Conservation (phyloP, 768 basidiomycete genomes). For the Russula virescens region DNA sequence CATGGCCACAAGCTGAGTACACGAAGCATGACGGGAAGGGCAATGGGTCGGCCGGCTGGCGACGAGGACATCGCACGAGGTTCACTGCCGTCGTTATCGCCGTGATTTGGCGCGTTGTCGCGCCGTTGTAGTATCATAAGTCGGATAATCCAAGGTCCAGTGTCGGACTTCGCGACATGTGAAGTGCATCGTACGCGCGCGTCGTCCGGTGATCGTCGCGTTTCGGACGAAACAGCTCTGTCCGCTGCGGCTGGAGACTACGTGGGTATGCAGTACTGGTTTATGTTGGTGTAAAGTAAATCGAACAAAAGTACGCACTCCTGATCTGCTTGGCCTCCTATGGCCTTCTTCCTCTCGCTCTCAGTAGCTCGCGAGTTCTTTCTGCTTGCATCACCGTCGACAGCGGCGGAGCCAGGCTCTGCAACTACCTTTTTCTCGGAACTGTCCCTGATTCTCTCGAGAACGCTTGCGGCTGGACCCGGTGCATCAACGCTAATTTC, state of each 20-base stretch:
- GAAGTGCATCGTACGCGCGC: slow-evolving; percentile 66
- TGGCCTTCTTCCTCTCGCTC: slow-evolving; percentile 29
- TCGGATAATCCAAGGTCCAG: slow-evolving; percentile 75
- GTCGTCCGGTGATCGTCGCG: slow-evolving; percentile 52
- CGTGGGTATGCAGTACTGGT: no score
- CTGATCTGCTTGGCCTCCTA: slow-evolving; percentile 27
- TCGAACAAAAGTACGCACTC: slow-evolving; percentile 22
- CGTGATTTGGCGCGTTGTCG: slow-evolving; percentile 19
- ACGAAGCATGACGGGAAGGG: slow-evolving; percentile 93
- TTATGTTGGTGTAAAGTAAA: background rate
- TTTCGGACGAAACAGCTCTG: slow-evolving; percentile 42
- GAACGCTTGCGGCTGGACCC: slow-evolving; percentile 55
- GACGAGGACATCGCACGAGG: slow-evolving; percentile 77
- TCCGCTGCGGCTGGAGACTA: slow-evolving; percentile 27
- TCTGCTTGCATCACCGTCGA: slow-evolving; percentile 20
- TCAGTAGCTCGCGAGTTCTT: slow-evolving; percentile 23
- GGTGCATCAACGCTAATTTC: slow-evolving; percentile 27
- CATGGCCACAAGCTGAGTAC: slow-evolving; percentile 77
- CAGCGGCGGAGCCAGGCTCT: background rate
- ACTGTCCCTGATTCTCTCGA: slow-evolving; percentile 41
- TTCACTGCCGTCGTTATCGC: slow-evolving; percentile 25
- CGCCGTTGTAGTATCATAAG: slow-evolving; percentile 25
- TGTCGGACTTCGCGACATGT: slow-evolving; percentile 84
- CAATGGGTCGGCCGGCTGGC: slow-evolving; percentile 58
- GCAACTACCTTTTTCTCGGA: slow-evolving; percentile 27